Evolutionary conservation across 805 yeast genomes (phyloP).

Genomic region (Saccharomyces jurei): DNA sequence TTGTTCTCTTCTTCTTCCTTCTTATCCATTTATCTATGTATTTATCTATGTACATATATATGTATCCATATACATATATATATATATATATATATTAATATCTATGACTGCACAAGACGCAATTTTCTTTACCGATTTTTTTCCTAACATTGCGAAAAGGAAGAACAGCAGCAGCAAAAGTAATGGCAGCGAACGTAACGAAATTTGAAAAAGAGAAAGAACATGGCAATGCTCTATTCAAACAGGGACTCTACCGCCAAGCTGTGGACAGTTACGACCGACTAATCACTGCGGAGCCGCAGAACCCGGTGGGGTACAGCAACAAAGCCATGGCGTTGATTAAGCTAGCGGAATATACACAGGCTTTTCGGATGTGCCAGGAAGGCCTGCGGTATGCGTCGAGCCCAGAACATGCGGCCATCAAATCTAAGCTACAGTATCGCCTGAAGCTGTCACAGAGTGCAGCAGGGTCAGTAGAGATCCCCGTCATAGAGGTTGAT

Average conservation of each 20-base stretch:
- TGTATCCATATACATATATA: background rate
- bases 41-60: background rate
- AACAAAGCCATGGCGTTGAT: constrained; percentile 62
- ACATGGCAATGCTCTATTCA: constrained; percentile 49
- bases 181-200: background rate
- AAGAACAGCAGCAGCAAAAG: background rate
- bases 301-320: constrained; percentile 51
- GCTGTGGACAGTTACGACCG: constrained; percentile 50
- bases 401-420: background rate
- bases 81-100: background rate
- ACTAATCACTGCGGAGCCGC: constrained; percentile 44
- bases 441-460: constrained; percentile 5
- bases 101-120: background rate
- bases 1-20: background rate
- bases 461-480: background rate
- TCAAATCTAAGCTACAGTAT: constrained; percentile 3
- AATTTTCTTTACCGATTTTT: background rate
- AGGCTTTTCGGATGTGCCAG: constrained; percentile 44
- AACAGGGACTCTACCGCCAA: constrained; percentile 34
- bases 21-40: background rate
- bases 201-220: constrained; percentile 22
- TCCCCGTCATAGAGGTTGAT: constrained; percentile 1
- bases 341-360: constrained; percentile 40
- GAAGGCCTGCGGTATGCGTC: constrained; percentile 34
- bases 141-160: background rate